Evolutionary conservation across 805 yeast species (phyloP), one percentile per base, ranked within the genome.

Genomic region (Ascoidea asiatica): DNA sequence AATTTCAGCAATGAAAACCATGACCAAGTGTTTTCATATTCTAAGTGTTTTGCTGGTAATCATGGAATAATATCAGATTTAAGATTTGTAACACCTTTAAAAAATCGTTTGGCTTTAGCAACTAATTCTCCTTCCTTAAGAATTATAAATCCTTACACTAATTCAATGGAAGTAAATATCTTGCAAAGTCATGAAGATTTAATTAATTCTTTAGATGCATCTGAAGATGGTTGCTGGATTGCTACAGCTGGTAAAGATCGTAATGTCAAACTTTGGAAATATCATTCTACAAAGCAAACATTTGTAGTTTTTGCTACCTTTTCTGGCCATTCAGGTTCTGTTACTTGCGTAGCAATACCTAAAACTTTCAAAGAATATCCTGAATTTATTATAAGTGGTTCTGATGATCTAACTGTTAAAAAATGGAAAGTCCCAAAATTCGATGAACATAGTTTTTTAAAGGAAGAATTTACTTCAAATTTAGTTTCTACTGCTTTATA

Each of bases 1-100:
- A 65, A 38, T 40, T 58, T n/a, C 5, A 55, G 57, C 39, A 21
- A 53, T 3, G 50, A 63, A 15, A 56, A 58, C 36, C 54, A 56
- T 4, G 53, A 54, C 4, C 55, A 54, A 5, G 52, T 52, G 21
- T 57, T 82, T n/a, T 69, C 71, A 18, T 57, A 73, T 2, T 53
- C 60, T 5, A 67, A 78, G 45, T 70, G 76, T 38, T 69, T 88
- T 52, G 92, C 96, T 1, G 97, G 97, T 52, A 88, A 88, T 60
- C 95, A 90, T 62, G 97, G 97, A 46, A 90, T 92, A 21, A 79
- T 92, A 54, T 95, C 96, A 2, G 97, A 90, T 58, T 72, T 88
- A 65, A 75, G 77, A 52, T 81, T 78, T 55, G 81, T 79, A 29
- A 92, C 92, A 0, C 85, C 86, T 5, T 48, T 60, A 13, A 57